Evolutionary conservation across 108 stramenopile species (phyloP), one percentile per base, ranked within the genome.

Genomic region (Skeletonema marinoi): DNA sequence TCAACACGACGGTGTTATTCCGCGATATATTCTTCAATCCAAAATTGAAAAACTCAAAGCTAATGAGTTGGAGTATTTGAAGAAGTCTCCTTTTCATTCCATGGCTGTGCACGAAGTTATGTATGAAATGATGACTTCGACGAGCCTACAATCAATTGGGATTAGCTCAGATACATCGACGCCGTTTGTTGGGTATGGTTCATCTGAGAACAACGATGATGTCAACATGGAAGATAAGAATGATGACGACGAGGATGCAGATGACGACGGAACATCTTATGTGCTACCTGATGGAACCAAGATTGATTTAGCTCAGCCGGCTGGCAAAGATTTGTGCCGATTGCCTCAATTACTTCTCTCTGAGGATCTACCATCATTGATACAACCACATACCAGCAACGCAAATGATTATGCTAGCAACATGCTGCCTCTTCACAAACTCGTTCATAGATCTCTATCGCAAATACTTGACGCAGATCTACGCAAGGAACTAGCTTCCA

Each of bases 41-140:
- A 71, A 30, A 38, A 13, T 42, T 32, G 59, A 68, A 44, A 50
- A 65, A 73, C 66, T 31, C 38, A 51, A 48, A 32, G 51, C 42
- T 12, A 75, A 50, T 12, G 68, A 73, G 21, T 41, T 74, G 30
- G 32, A 65, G 25, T 16, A 65, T 21, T 19, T 70, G 61, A 56
- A 68, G 48, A 58, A 42, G 17, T 78, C 78, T 14, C 44, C 86
- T 3, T 91, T 90, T 78, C 89, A 90, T 80, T 50, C 73, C 11
- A 86, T 89, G 88, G 83, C 91, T 16, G 74, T 94, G 66, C 88
- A 90, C 69, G 89, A 92, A 61, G 73, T 90, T 19, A 89, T 94
- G 90, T 92, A 87, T 63, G 93, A 94, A 69, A 81, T 92, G 64
- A 82, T 89, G 69, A 88, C 93, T 0, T 83, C 85, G 50, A 50